phyloP scores from a whole-genome alignment of 805 yeast species.

The Metschnikowia colocasiae region DNA sequence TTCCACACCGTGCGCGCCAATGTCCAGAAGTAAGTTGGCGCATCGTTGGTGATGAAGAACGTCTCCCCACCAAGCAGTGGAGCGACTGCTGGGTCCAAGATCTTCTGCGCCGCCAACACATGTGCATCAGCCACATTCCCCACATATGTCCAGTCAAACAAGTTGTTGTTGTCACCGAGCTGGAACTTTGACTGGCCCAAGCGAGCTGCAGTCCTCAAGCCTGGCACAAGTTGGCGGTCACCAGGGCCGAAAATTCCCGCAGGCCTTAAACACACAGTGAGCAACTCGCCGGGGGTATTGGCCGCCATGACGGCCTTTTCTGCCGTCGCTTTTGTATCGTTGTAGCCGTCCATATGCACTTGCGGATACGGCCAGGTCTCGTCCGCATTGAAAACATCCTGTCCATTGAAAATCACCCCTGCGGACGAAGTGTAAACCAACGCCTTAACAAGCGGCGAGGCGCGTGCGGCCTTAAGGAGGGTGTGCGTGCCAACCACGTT shows the following conservation, averaged over 20 bases:
- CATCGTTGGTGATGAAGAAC: slow-evolving; percentile 88
- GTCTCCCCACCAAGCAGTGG: slow-evolving; percentile 71
- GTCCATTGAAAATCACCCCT: slow-evolving; percentile 96
- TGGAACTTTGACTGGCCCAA: slow-evolving; percentile 89
- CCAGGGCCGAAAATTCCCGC: slow-evolving; percentile 99
- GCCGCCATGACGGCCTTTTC: slow-evolving; percentile 78
- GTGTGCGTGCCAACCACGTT: slow-evolving; percentile 86
- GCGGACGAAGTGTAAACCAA: slow-evolving; percentile 95
- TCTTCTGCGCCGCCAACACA: slow-evolving; percentile 80
- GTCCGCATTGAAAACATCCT: slow-evolving; percentile 84
- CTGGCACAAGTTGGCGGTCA: slow-evolving; percentile 94
- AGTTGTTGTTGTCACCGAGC: slow-evolving; percentile 87
- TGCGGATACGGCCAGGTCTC: slow-evolving; percentile 92
- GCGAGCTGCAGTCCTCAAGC: slow-evolving; percentile 75
- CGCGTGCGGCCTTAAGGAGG: slow-evolving; percentile 61
- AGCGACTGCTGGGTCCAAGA: slow-evolving; percentile 47
- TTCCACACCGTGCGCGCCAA: slow-evolving; percentile 96
- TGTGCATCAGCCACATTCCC: slow-evolving; percentile 98
- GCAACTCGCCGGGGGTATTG: slow-evolving; percentile 53
- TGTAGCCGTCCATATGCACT: slow-evolving; percentile 93
- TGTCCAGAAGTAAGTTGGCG: slow-evolving; percentile 96
- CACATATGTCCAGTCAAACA: slow-evolving; percentile 97
- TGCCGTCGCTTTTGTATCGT: slow-evolving; percentile 90
- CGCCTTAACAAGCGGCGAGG: slow-evolving; percentile 47
- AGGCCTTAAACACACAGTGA: slow-evolving; percentile 87